phyloP scores from a whole-genome alignment of 192 early-diverging fungal species.

The Backusella tuberculispora region DNA sequence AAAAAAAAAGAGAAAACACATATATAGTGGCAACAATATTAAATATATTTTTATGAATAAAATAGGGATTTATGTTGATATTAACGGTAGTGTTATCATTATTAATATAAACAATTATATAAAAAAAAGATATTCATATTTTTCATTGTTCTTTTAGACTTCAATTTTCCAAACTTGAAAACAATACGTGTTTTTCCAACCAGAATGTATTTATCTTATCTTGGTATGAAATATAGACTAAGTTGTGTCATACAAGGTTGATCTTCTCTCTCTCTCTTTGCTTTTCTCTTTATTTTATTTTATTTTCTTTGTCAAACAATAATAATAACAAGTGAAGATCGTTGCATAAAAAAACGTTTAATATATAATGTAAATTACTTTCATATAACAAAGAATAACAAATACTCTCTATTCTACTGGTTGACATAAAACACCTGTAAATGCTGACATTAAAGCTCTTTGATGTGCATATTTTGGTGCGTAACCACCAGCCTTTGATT shows the following conservation, averaged over 20 bases:
- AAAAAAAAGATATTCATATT: not conserved
- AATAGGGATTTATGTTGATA: conserved; percentile 43
- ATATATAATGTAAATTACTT: not conserved
- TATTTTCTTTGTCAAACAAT: too few species aligned
- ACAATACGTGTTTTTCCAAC: conserved; percentile 47
- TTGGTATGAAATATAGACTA: conserved; percentile 46
- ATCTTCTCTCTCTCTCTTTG: not conserved
- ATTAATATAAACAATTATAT: not conserved
- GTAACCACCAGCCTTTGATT: conserved; percentile 50
- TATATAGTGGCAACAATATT: not conserved
- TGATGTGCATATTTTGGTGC: conserved; percentile 46
- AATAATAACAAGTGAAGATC: too few species aligned
- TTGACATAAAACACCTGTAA: conserved; percentile 28
- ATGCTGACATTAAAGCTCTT: conserved; percentile 37
- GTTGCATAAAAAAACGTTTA: not conserved
- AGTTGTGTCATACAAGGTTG: conserved; percentile 45
- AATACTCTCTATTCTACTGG: not conserved
- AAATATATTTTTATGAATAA: not conserved
- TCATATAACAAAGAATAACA: not conserved
- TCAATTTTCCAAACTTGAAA: conserved; percentile 44
- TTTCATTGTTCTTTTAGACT: conserved; percentile 21
- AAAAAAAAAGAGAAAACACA: not conserved
- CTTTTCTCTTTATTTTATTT: not conserved
- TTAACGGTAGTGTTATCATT: conserved; percentile 20
- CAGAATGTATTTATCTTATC: conserved; percentile 45